These are phyloP conservation scores for Canavalia gladiata DNA, from an alignment of 306 rosid species.

Conservation along the genomic window DNA sequence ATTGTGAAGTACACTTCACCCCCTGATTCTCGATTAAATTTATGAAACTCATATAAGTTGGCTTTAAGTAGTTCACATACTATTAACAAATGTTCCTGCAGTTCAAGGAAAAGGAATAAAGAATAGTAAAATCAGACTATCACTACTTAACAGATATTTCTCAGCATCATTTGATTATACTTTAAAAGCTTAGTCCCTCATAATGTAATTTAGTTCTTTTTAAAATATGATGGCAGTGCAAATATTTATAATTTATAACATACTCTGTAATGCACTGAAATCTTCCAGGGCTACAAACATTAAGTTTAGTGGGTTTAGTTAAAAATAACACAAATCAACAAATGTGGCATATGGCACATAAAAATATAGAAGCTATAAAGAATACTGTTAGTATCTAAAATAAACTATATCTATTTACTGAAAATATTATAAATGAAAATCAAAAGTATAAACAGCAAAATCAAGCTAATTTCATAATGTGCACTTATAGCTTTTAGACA, in stretches of 20 bases:
- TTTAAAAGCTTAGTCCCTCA: background rate
- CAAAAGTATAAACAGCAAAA: background rate
- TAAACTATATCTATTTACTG: background rate
- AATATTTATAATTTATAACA: conserved; percentile 45
- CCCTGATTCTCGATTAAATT: conserved; percentile 97
- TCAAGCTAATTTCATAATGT: background rate
- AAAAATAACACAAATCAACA: background rate
- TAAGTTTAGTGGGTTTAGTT: conserved; percentile 19
- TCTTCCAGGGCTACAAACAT: conserved; percentile 22
- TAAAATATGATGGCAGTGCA: conserved; percentile 7
- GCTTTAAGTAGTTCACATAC: conserved; percentile 99
- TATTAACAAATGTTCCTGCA: conserved; percentile 96
- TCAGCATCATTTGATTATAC: conserved; percentile 25
- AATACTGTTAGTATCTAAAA: background rate
- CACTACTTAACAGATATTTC: conserved; percentile 23
- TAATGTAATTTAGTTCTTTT: conserved; percentile 23
- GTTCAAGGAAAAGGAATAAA: conserved; percentile 31
- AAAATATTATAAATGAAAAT: background rate
- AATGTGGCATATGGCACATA: background rate
- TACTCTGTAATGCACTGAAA: conserved; percentile 34
- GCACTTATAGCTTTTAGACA: background rate
- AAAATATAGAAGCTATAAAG: conserved; percentile 2
- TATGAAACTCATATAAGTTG: conserved; percentile 95
- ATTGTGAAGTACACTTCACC: conserved; percentile 99
- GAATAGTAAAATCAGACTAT: conserved; percentile 16